Conservation (phyloP, 805 yeast genomes). For the Saccharomyces jurei region DNA sequence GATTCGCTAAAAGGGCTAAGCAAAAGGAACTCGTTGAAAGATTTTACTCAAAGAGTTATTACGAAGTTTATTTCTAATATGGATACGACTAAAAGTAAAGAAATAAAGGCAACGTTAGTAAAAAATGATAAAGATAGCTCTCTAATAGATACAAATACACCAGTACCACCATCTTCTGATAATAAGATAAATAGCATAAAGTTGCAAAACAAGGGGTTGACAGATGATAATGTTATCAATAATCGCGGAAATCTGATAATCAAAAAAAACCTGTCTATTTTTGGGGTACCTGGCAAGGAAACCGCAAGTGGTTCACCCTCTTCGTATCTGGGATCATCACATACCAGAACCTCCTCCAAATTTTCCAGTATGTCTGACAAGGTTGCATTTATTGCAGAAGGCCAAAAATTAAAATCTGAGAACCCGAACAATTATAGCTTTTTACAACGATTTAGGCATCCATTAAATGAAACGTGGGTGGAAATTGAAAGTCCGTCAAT, state of each 20-base stretch:
- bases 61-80: conserved; percentile 15
- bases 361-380: neutral
- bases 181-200: neutral
- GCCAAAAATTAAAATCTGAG: conserved; percentile 1
- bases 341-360: neutral
- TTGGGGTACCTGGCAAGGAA: neutral
- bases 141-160: neutral
- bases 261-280: conserved; percentile 8
- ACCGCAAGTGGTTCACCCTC: neutral
- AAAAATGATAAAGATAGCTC: neutral
- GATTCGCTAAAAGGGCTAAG: conserved; percentile 21
- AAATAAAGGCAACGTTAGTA: neutral
- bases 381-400: neutral
- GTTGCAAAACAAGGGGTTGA: neutral
- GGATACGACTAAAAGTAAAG: conserved; percentile 4
- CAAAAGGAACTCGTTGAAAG: conserved; percentile 16
- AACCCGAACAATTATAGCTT: neutral
- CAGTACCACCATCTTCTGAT: neutral
- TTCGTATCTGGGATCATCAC: neutral
- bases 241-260: conserved; percentile 3
- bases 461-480: conserved; percentile 40
- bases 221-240: neutral
- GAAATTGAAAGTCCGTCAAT: conserved; percentile 71
- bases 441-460: neutral
- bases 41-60: conserved; percentile 20